A percentile compares a stretch with the other conserved stretches of the same genome.
These are phyloP conservation scores for Solanum bulbocastanum DNA, from an alignment of 257 asterid genomes.

Conservation along the genomic window DNA sequence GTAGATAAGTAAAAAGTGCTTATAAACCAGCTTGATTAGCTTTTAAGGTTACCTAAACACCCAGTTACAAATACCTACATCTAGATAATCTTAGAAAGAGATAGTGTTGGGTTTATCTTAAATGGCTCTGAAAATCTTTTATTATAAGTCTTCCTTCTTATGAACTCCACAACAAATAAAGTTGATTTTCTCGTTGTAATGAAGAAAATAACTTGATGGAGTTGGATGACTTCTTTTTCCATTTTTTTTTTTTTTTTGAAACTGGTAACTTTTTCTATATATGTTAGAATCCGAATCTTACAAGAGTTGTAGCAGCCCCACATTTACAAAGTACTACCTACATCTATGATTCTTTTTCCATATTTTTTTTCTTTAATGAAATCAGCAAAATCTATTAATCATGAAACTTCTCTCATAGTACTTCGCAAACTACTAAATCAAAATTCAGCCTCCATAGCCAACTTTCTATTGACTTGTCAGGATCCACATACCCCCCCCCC, in stretches of 20 bases:
- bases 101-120: not conserved
- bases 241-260: not conserved
- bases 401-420: not conserved
- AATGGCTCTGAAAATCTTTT: not conserved
- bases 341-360: not conserved
- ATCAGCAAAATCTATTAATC: not conserved
- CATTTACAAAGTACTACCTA: too few relatives aligned
- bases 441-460: not conserved
- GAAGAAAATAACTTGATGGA: not conserved
- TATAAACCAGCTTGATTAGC: not conserved
- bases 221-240: not conserved
- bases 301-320: too few relatives aligned
- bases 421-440: not conserved
- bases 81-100: not conserved
- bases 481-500: not conserved
- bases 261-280: too few relatives aligned
- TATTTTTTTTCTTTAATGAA: not conserved
- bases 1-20: not conserved
- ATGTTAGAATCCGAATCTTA: too few relatives aligned
- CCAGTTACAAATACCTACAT: not conserved
- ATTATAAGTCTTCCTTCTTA: not conserved
- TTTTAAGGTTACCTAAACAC: not conserved
- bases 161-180: not conserved
- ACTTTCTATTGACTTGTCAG: not conserved
- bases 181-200: not conserved